Conservation (phyloP, 345 rosid genomes). For the Mercurialis annua region DNA sequence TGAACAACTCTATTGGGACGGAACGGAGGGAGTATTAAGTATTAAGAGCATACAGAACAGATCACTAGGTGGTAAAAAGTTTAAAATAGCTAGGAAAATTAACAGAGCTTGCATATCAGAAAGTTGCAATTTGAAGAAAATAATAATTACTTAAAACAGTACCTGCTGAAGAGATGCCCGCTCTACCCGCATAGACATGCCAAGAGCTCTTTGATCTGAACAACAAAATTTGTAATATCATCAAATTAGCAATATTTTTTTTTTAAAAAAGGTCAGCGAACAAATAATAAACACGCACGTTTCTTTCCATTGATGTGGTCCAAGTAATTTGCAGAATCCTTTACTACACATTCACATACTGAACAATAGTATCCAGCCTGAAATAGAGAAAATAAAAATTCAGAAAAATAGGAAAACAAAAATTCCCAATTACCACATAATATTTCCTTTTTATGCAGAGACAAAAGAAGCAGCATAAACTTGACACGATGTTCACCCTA, state of each 20-base stretch:
- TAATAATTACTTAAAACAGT: slow-evolving; percentile 10
- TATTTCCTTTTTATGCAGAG: not conserved
- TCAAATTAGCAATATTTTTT: slow-evolving; percentile 17
- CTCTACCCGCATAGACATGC: slow-evolving; percentile 98
- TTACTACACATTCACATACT: slow-evolving; percentile 94
- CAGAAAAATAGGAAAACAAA: not conserved
- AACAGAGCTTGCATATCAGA: not conserved
- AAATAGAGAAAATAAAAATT: slow-evolving; percentile 8
- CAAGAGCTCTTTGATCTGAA: slow-evolving; percentile 95
- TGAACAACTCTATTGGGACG: no score
- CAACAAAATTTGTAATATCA: slow-evolving; percentile 13
- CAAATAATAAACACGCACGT: slow-evolving; percentile 44
- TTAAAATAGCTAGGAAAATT: no score
- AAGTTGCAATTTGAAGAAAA: not conserved
- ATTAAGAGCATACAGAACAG: no score
- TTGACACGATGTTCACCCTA: not conserved
- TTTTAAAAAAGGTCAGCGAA: not conserved
- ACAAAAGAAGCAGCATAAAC: not conserved
- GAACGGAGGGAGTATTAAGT: not conserved
- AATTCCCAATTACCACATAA: not conserved
- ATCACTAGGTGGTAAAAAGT: no score
- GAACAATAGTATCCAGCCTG: slow-evolving; percentile 97
- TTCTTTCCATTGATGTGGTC: slow-evolving; percentile 99
- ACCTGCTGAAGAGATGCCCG: slow-evolving; percentile 90
- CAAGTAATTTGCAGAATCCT: slow-evolving; percentile 98